phyloP scores from a whole-genome alignment of 108 stramenopile species.

The Nannochloropsis oceanica region DNA sequence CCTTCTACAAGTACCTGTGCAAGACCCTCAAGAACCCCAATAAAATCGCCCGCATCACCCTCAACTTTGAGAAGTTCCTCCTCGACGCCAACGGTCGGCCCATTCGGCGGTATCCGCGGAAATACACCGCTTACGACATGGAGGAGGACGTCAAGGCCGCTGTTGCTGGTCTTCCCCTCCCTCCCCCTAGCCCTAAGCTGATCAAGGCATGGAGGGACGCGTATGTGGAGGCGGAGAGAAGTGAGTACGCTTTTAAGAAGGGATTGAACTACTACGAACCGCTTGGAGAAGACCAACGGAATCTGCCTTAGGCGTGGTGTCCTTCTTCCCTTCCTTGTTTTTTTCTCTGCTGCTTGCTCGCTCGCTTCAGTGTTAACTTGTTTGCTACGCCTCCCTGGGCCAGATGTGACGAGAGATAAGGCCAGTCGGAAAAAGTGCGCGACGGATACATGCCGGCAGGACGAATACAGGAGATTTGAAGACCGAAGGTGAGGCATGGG shows the following conservation, averaged over 20 bases:
- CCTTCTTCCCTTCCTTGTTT: no score
- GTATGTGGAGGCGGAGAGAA: slow-evolving; percentile 11
- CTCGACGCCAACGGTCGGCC: slow-evolving; percentile 30
- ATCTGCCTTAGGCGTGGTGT: not conserved
- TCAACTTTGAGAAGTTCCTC: slow-evolving; percentile 43
- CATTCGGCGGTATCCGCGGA: slow-evolving; percentile 32
- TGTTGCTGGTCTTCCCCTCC: slow-evolving; percentile 20
- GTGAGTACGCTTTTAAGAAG: slow-evolving; percentile 40
- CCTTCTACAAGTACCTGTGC: slow-evolving; percentile 34
- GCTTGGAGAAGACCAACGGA: not conserved
- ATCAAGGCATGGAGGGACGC: slow-evolving; percentile 31
- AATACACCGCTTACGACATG: slow-evolving; percentile 29
- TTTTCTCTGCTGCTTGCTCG: no score
- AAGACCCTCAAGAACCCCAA: slow-evolving; percentile 32
- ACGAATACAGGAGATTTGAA: no score
- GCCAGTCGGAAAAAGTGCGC: no score
- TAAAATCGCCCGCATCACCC: slow-evolving; percentile 35
- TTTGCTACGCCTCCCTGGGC: no score
- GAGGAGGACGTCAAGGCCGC: slow-evolving; percentile 31
- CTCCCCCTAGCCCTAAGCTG: not conserved
- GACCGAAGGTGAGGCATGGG: no score
- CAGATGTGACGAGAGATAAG: no score
- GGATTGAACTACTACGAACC: slow-evolving; percentile 37
- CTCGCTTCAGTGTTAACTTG: no score
- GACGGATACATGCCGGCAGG: no score